Conservation (phyloP, 1,139 yeast genomes). For the Suhomyces coccinellae region DNA sequence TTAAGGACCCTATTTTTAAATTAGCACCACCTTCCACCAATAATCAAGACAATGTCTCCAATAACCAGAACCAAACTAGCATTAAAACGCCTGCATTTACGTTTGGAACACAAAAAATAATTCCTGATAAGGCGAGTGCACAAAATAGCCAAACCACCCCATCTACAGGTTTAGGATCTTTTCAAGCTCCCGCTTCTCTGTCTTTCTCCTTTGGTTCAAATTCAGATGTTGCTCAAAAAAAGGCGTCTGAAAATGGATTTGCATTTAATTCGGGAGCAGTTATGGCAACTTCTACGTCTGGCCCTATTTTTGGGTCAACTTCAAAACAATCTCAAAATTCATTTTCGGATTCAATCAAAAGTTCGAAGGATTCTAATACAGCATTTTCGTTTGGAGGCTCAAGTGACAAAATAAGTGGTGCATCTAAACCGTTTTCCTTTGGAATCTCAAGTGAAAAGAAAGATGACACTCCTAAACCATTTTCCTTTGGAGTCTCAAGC, state of each 20-base stretch:
- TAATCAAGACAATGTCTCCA: too few relatives aligned
- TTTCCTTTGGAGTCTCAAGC: slow-evolving; percentile 1
- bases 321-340: not conserved
- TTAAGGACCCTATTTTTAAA: slow-evolving; percentile 52
- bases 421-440: slow-evolving; percentile 14
- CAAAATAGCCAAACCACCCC: not conserved
- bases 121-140: too few relatives aligned
- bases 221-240: not conserved
- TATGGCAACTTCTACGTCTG: not conserved
- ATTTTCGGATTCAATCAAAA: not conserved
- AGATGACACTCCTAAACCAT: slow-evolving; percentile 12
- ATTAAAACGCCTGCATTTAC: too few relatives aligned
- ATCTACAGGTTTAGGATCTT: not conserved
- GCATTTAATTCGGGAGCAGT: not conserved
- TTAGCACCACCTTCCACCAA: slow-evolving; percentile 18
- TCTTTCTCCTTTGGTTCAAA: not conserved
- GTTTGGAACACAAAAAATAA: too few relatives aligned
- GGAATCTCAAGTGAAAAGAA: slow-evolving; percentile 9
- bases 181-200: not conserved
- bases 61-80: too few relatives aligned
- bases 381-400: slow-evolving; percentile 8
- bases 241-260: not conserved
- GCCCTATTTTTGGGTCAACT: not conserved
- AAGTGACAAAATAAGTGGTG: not conserved
- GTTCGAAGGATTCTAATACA: not conserved